phyloP scores from a whole-genome alignment of 73 alveolate species.

The Effrenium voratum region DNA sequence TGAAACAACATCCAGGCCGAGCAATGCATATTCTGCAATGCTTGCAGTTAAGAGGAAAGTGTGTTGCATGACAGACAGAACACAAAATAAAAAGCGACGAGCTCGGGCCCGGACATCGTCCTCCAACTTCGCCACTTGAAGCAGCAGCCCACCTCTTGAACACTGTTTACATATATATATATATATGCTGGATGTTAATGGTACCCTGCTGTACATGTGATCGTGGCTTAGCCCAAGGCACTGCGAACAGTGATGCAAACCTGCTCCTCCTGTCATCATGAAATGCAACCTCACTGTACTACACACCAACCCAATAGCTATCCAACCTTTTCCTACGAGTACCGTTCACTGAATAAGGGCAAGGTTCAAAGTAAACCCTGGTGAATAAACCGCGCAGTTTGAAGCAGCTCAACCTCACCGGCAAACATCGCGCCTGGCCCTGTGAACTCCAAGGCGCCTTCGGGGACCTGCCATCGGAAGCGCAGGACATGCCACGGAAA shows the following conservation, averaged over 20 bases:
- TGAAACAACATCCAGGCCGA: neutral
- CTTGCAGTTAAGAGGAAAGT: neutral
- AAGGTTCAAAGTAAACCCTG: neutral
- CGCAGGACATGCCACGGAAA: neutral
- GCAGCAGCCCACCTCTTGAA: conserved; percentile 19
- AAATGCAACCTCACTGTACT: no score
- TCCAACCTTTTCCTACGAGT: neutral
- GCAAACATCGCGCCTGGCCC: no score
- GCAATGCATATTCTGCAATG: neutral
- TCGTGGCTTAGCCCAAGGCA: no score
- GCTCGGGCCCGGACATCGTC: neutral
- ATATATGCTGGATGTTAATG: neutral
- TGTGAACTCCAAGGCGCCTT: conserved; percentile 53
- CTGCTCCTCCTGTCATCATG: no score
- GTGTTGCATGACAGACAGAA: neutral
- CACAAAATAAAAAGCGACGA: no score
- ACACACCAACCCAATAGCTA: neutral
- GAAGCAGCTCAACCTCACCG: neutral
- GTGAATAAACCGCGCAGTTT: neutral
- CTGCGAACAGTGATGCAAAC: no score
- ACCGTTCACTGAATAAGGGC: neutral
- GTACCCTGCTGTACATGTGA: neutral
- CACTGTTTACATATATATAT: neutral
- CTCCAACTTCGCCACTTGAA: conserved; percentile 24
- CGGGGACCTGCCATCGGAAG: conserved; percentile 32